phyloP scores from a whole-genome alignment of 164 flowering plant species.

The Liriodendron chinense region DNA sequence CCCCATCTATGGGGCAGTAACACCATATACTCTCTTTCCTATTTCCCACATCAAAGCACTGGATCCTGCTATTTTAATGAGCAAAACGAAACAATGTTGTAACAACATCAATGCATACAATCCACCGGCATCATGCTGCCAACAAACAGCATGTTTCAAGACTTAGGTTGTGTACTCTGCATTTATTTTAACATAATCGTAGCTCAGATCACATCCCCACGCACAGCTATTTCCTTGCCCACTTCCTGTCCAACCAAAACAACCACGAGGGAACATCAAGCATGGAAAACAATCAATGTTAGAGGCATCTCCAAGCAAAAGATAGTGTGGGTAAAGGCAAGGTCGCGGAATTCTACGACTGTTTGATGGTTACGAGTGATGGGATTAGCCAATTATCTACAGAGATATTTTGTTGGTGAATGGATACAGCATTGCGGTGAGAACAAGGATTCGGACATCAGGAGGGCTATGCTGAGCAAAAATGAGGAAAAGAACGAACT shows the following conservation, averaged over 20 bases:
- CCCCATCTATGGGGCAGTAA: too few relatives aligned
- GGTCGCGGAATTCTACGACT: too few relatives aligned
- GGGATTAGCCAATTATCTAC: background rate
- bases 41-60: too few relatives aligned
- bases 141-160: too few relatives aligned
- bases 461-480: too few relatives aligned
- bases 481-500: too few relatives aligned
- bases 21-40: too few relatives aligned
- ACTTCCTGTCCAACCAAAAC: conserved; percentile 45
- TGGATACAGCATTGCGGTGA: too few relatives aligned
- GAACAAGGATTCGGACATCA: too few relatives aligned
- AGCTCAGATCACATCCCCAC: conserved; percentile 98
- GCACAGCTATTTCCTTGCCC: conserved; percentile 74
- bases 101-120: background rate
- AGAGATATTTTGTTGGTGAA: too few relatives aligned
- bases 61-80: too few relatives aligned
- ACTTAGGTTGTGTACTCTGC: conserved; percentile 87
- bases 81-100: too few relatives aligned
- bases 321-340: background rate
- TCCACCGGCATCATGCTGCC: background rate
- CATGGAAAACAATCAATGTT: background rate
- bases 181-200: conserved; percentile 92
- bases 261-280: background rate
- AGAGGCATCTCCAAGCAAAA: background rate
- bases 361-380: background rate